Percentiles rank a stretch among this genome's conserved stretches.
Conservation (phyloP, 805 yeast genomes). For the Barnettozyma populi region DNA sequence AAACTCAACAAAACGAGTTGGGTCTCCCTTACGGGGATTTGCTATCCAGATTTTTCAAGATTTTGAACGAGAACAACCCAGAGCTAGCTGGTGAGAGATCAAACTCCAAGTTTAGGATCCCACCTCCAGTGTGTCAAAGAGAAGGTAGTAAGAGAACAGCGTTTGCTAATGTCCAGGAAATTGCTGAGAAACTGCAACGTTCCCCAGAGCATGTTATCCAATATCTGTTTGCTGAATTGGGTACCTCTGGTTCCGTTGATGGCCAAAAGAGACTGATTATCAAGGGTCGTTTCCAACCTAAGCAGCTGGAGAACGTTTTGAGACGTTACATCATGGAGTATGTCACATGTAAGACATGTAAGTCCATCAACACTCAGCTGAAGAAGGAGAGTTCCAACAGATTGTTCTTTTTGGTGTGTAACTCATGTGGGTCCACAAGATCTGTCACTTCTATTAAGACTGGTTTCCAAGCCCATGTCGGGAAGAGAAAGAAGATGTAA, state of each 20-base stretch:
- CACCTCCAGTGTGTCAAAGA: constrained; percentile 95
- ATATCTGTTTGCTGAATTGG: constrained; percentile 95
- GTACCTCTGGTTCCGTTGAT: constrained; percentile 98
- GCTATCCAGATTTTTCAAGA: constrained; percentile 77
- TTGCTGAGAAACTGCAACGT: constrained; percentile 90
- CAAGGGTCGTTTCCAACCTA: constrained; percentile 97
- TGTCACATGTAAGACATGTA: constrained; percentile 98
- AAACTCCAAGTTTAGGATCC: constrained; percentile 89
- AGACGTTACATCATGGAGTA: constrained; percentile 96
- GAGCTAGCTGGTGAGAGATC: constrained; percentile 96
- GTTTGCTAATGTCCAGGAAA: constrained; percentile 93
- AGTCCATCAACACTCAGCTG: constrained; percentile 92
- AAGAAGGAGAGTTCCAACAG: constrained; percentile 95
- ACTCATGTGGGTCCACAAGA: constrained; percentile 95
- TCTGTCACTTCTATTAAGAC: constrained; percentile 96
- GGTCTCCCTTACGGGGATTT: constrained; percentile 74
- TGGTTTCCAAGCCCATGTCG: constrained; percentile 98
- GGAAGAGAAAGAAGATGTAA: constrained; percentile 68
- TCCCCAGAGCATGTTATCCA: constrained; percentile 96
- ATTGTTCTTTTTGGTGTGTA: constrained; percentile 95
- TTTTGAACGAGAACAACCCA: constrained; percentile 90
- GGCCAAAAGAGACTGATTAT: constrained; percentile 96
- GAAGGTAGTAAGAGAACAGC: constrained; percentile 96
- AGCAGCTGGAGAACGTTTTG: constrained; percentile 93
- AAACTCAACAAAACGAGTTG: constrained; percentile 35